Evolutionary conservation across 2,329 filamentous ascomycete genomes (phyloP), one percentile per base, ranked within the genome.

Genomic region (Claviceps citrina): DNA sequence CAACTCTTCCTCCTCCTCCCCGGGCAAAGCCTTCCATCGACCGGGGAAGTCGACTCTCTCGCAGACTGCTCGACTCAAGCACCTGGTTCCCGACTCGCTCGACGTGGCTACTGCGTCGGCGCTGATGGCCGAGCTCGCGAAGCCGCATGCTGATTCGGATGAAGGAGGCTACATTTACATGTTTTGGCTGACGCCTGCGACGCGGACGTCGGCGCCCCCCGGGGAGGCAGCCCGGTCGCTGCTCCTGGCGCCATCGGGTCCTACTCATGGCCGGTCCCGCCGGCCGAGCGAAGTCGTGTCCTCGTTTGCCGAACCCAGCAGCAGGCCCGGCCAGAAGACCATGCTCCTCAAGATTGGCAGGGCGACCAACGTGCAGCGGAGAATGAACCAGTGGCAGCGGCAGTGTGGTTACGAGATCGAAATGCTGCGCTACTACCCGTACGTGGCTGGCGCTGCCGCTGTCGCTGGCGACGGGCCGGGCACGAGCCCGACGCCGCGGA

Each of bases 101-200:
- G 70, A 78, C 2, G 77, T 83, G 1, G 66, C 80, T 49, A 81
- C 76, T 0, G 69, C 82, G 0, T 80, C 84, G 0, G 63, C 68
- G 5, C 68, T 96, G 3, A 70, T 89, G 44, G 67, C 79, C 2
- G 87, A 96, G 58, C 68, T 96, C 8, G 74, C 68, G 60, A 55
- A 91, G 72, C 65, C 85, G 68, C 56, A 54, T 27, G 52, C 57
- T 1, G 73, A 87, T 34, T 86, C 84, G 0, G 65, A 74, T 18
- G 84, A 93, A 49, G 67, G 81, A 10, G 91, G 91, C 28, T 98
- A 91, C 63, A 96, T 98, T 49, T 98, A 98, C 69, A 93, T 98
- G 60, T 98, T 96, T 68, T 95, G 89, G 86, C 70, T 95, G 18
- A 95, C 85, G 0, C 78, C 85, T 25, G 49, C 50, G 5, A 70